Evolutionary conservation across 176 grass and related monocot genomes (phyloP).

Genomic region (Oryza punctata): DNA sequence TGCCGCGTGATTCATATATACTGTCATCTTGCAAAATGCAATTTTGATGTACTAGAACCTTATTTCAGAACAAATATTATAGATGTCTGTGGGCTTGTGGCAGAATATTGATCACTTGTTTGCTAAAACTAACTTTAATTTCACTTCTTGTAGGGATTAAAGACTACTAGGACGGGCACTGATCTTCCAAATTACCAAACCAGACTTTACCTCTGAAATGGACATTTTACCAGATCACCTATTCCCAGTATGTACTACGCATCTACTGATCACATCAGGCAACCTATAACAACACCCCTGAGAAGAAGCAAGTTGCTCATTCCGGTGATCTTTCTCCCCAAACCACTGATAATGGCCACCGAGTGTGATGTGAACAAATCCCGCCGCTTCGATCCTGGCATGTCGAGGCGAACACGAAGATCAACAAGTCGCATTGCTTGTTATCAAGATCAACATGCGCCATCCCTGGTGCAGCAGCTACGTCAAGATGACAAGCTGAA

Average conservation of each 20-base stretch:
- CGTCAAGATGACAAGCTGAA: slow-evolving; percentile 39
- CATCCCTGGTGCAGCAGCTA: slow-evolving; percentile 11
- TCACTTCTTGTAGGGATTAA: slow-evolving; percentile 62
- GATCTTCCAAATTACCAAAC: slow-evolving; percentile 64
- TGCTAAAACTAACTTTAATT: slow-evolving; percentile 49
- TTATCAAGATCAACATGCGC: slow-evolving; percentile 42
- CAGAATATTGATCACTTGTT: slow-evolving; percentile 48
- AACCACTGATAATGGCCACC: slow-evolving; percentile 64
- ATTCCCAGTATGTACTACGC: slow-evolving; percentile 36
- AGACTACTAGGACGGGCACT: slow-evolving; percentile 39
- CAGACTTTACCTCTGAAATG: slow-evolving; percentile 46
- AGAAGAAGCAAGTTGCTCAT: slow-evolving; percentile 38
- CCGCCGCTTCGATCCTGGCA: slow-evolving; percentile 67
- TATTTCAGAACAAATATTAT: slow-evolving; percentile 7
- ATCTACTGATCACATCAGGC: slow-evolving; percentile 38
- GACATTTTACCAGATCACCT: slow-evolving; percentile 62
- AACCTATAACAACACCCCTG: slow-evolving; percentile 45
- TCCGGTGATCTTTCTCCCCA: slow-evolving; percentile 37
- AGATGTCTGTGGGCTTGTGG: slow-evolving; percentile 28
- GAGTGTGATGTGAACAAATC: slow-evolving; percentile 53
- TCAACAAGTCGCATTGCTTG: slow-evolving; percentile 34
- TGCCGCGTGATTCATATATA: slow-evolving; percentile 12
- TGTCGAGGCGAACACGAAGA: slow-evolving; percentile 79
- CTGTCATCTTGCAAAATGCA: slow-evolving; percentile 23
- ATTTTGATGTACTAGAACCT: slow-evolving; percentile 23